These are phyloP conservation scores for Xylariaceae sp. DNA, from an alignment of 2,329 filamentous ascomycete genomes.

Conservation along the genomic window DNA sequence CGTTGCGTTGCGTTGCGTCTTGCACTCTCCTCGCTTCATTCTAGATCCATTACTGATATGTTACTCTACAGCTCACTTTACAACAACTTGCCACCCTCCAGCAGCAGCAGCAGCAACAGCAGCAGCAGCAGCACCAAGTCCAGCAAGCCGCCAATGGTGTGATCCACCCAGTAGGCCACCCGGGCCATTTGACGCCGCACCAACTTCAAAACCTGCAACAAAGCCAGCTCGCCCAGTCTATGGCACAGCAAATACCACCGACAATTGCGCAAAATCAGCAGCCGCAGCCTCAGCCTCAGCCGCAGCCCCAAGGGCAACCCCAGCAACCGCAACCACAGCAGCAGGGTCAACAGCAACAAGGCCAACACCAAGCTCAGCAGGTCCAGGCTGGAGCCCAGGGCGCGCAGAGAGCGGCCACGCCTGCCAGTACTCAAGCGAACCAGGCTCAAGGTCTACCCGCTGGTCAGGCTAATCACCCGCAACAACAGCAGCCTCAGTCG, in stretches of 20 bases:
- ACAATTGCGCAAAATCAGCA: conserved; percentile 38
- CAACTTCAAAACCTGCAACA: conserved; percentile 40
- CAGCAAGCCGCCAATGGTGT: conserved; percentile 40
- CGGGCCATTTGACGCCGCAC: conserved; percentile 38
- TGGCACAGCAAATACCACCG: conserved; percentile 34
- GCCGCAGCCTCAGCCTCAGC: conserved; percentile 26
- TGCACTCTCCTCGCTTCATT: not conserved
- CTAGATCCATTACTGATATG: conserved; percentile 1
- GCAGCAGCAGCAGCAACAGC: conserved; percentile 11
- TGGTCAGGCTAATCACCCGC: conserved; percentile 26
- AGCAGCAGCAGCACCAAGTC: conserved; percentile 34
- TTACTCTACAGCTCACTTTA: conserved; percentile 28
- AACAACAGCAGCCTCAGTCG: conserved; percentile 33
- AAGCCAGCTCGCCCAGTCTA: conserved; percentile 30
- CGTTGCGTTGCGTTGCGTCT: not conserved
- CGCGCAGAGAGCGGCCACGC: conserved; percentile 19
- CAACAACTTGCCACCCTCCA: conserved; percentile 14
- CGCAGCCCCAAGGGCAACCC: conserved; percentile 15
- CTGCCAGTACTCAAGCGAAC: conserved; percentile 19
- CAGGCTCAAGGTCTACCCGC: conserved; percentile 31
- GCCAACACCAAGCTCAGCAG: conserved; percentile 21
- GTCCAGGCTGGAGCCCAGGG: conserved; percentile 23
- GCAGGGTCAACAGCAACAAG: conserved; percentile 20
- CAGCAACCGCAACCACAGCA: conserved; percentile 14
- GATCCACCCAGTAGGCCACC: conserved; percentile 35